Base-by-base conservation (phyloP, 495 filamentous ascomycete species). In the Aspergillus affinis region DNA sequence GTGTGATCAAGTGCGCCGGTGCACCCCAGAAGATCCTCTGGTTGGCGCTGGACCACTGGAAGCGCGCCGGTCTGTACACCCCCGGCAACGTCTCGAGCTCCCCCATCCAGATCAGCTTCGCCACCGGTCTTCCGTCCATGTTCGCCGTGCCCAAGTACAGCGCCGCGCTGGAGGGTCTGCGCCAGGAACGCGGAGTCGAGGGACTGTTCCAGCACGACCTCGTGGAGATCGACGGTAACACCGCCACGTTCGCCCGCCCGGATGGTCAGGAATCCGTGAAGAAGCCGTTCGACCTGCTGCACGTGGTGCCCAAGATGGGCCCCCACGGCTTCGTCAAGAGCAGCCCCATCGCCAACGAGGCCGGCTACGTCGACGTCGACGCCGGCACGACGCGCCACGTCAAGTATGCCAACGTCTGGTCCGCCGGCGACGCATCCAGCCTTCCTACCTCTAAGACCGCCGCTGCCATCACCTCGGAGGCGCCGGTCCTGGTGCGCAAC, bases 11-110 rank as follows among this genome's bases (percentile, higher is more conserved):
- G 69, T 89, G 87, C 61, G 87, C 87, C 2, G 87, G 87, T 27
- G 87, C 86, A 0, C 87, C 87, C 8, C 87, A 89, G 64, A 89
- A 89, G 72, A 74, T 82, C 68, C 83, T 88, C 85, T 89, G 87
- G 87, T 81, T 89, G 29, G 86, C 87, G 0, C 73, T 88, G 55
- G 84, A 87, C 51, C 75, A 85, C 65, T 89, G 87, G 87, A 81
- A 83, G 71, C 69, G 72, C 26, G 78, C 79, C 7, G 87, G 86
- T 26, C 73, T 86, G 3, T 86, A 88, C 68, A 75, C 84, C 57
- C 68, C 77, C 6, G 57, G 54, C 26, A 67, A 74, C 48, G 65
- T 74, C 3, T 60, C 72, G 29, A 41, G 45, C 7, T 86, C 84
- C 0, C 69, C 82, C 6, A 82, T 88, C 63, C 71, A 83, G n/a